These are phyloP conservation scores for Aotearoamyces nothofagi DNA, from an alignment of 2,329 filamentous ascomycete genomes.

Conservation along the genomic window DNA sequence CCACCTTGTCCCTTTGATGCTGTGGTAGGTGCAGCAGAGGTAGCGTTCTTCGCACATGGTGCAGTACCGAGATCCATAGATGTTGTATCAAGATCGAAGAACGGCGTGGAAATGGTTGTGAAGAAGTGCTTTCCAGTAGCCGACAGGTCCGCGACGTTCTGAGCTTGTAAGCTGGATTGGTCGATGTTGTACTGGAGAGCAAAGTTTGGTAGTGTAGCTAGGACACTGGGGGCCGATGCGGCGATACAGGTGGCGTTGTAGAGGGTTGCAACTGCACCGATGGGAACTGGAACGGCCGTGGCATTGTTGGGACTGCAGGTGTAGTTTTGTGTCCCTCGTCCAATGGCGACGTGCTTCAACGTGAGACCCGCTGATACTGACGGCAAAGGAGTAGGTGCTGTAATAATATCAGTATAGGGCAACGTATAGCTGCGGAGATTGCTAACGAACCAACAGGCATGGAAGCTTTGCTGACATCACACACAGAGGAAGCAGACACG, in stretches of 20 bases:
- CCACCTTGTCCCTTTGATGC: slow-evolving; percentile 41
- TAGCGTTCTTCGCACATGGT: slow-evolving; percentile 44
- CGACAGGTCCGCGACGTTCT: slow-evolving; percentile 41
- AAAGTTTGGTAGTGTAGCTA: slow-evolving; percentile 48
- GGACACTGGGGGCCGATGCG: slow-evolving; percentile 49
- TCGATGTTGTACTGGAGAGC: slow-evolving; percentile 51
- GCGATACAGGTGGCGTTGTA: slow-evolving; percentile 80
- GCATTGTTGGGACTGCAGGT: slow-evolving; percentile 54
- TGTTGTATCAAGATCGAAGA: slow-evolving; percentile 61
- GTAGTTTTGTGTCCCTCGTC: slow-evolving; percentile 88
- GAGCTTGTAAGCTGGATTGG: slow-evolving; percentile 21
- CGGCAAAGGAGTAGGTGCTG: slow-evolving; percentile 44
- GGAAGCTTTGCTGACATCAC: slow-evolving; percentile 36
- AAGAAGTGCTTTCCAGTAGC: slow-evolving; percentile 76
- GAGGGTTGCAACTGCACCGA: slow-evolving; percentile 68
- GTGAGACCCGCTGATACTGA: slow-evolving; percentile 40
- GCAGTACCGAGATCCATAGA: slow-evolving; percentile 40
- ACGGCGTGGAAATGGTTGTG: slow-evolving; percentile 50
- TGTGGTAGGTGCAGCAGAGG: slow-evolving; percentile 43
- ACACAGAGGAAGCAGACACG: slow-evolving; percentile 27
- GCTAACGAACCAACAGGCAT: slow-evolving; percentile 31
- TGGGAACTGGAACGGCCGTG: slow-evolving; percentile 43
- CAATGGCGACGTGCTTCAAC: slow-evolving; percentile 68
- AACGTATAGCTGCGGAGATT: not conserved
- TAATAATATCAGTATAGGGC: slow-evolving; percentile 11